Evolutionary conservation across 2,329 filamentous ascomycete genomes (phyloP).

Genomic region (Paecilomyces sp.): DNA sequence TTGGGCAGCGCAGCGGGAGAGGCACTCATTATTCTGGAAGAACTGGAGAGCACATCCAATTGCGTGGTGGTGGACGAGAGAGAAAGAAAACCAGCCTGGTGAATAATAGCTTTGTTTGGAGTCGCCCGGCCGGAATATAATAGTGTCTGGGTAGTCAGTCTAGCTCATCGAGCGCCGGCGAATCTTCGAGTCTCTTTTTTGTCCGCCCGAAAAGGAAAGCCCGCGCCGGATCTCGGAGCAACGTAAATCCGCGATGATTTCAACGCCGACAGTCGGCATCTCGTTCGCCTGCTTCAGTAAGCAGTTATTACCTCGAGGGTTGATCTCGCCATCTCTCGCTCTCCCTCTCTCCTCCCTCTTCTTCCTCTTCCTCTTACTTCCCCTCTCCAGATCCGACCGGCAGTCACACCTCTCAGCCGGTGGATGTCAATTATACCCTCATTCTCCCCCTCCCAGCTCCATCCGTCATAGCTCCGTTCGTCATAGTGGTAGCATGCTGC

Average conservation of each 20-base stretch:
- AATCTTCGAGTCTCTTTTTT: constrained; percentile 22
- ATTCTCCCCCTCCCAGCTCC: constrained; percentile 3
- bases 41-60: constrained; percentile 9
- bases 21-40: constrained; percentile 34
- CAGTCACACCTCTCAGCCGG: background rate
- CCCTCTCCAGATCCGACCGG: background rate
- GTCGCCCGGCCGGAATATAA: constrained; percentile 5
- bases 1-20: constrained; percentile 33
- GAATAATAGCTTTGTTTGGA: constrained; percentile 4
- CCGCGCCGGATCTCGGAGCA: constrained; percentile 14
- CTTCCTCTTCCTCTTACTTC: background rate
- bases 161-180: background rate
- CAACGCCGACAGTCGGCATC: background rate
- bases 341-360: constrained; percentile 9
- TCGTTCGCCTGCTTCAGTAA: constrained; percentile 21
- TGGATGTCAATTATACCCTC: constrained; percentile 8
- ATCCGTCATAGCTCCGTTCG: constrained; percentile 7
- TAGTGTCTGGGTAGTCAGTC: background rate
- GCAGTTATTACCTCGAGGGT: constrained; percentile 7
- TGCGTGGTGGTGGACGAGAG: constrained; percentile 1
- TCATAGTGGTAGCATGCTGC: constrained; percentile 51
- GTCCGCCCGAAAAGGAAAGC: constrained; percentile 19
- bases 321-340: constrained; percentile 4
- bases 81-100: constrained; percentile 1
- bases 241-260: constrained; percentile 20